Evolutionary conservation across 495 filamentous ascomycete genomes (phyloP), one percentile per base, ranked within the genome.

Genomic region (Parachaetomium inaequale): DNA sequence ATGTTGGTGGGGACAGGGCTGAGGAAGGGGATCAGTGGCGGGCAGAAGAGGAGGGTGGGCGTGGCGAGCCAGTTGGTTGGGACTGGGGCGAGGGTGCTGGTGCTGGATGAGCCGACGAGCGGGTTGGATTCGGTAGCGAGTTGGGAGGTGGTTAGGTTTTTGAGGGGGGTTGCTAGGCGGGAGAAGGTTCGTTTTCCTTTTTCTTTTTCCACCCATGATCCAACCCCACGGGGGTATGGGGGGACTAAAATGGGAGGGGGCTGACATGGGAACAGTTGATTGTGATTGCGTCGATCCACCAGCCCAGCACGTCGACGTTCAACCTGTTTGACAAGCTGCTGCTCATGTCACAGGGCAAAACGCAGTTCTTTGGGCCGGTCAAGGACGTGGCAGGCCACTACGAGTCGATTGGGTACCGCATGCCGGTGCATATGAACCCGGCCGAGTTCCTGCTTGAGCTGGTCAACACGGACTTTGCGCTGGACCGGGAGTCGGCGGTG

Each of bases 21-120:
- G 56, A 76, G 84, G 0, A 93, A 92, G 72, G 90, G 90, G 7
- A 84, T 93, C 59, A 87, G 83, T 67, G 89, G 90, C 46, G 90
- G 90, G 4, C 89, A 95, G 74, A 93, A 92, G 75, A 77, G 88
- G 7, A 78, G 90, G 12, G 75, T 90, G n/a, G 87, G 88, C 61
- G 85, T 93, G 8, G 89, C 89, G 2, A 86, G 86, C 61, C 89
- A 90, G 72, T 76, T 95, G 40, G 88, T 95, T 66, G 92, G 90
- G 14, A 81, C 78, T 66, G 92, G 90, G 11, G 81, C 90, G 0
- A 87, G 87, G 73, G 86, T 95, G 15, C 63, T 94, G 60, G 92
- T 94, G 64, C 66, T 94, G 53, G 90, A 94, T 70, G 90, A 93
- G 69, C 90, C 90, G 8, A 94, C 90, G 0, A 88, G 85, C 58